These are phyloP conservation scores for Pinus taeda DNA, from an alignment of 75 land plant genomes.

Conservation along the genomic window DNA sequence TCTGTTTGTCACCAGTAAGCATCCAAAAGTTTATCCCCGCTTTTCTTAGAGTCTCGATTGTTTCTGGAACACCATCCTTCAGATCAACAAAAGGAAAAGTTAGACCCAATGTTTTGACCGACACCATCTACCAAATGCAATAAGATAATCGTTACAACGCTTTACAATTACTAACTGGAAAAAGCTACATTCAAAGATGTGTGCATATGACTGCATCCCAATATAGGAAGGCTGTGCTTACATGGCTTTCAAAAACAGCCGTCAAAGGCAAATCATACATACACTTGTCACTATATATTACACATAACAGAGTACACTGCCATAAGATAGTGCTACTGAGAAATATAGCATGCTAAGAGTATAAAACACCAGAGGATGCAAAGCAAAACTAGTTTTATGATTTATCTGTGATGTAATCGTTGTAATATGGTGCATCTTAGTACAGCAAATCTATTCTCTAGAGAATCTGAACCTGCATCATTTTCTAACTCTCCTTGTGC, in stretches of 20 bases:
- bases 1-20: constrained; percentile 98
- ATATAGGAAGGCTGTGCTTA: not conserved
- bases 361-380: not conserved
- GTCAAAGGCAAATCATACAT: not conserved
- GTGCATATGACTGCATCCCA: not conserved
- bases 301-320: not conserved
- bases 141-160: not conserved
- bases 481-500: not conserved
- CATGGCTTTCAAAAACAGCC: not conserved
- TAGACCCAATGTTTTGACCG: not conserved
- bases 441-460: not conserved
- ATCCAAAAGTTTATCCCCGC: constrained; percentile 99
- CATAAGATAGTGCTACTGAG: not conserved
- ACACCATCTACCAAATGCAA: not conserved
- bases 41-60: constrained; percentile 80
- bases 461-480: not conserved
- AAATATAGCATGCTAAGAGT: no score
- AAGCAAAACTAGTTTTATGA: not conserved
- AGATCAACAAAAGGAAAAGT: not conserved
- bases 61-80: constrained; percentile 97
- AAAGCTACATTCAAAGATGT: not conserved
- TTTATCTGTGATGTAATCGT: not conserved
- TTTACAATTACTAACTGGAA: not conserved
- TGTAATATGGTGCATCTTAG: not conserved
- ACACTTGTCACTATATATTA: not conserved